Base-by-base conservation (phyloP, 495 filamentous ascomycete species). In the Copromyces sp. region DNA sequence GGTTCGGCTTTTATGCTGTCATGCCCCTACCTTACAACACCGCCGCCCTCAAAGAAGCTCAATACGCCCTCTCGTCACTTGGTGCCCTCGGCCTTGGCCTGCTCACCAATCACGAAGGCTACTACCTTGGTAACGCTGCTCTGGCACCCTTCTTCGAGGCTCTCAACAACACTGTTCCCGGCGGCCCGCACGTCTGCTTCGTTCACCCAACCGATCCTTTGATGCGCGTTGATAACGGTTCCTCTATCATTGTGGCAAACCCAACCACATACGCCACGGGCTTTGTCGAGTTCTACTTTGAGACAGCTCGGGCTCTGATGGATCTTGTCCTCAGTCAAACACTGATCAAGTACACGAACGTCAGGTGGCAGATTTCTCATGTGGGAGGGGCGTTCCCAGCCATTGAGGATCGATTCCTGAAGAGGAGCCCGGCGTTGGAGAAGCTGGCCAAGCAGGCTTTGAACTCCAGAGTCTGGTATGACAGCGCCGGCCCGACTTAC, bases 291-390 rank as follows among this genome's bases (percentile, higher is more conserved):
- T 72, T 44, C 20, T 72, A 72, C 45, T 72, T 70, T 41, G 70
- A 72, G 70, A 72, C 70, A n/a, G 70, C 47, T 16, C 44, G 70
- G 17, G 17, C 70, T 38, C 32, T 72, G 47, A 72, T 72, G 70
- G 70, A 72, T 59, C 45, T 72, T 9, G 61, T 37, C n/a, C 35
- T 72, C 35, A 68, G 47, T 1, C 71, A 42, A 24, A 72, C 71
- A 5, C 20, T 72, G 53, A 72, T 61, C n/a, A 69, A 72, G 20
- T 72, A 68, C 47, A 72, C 53, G 11, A 72, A 72, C 38, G 20
- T 68, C 45, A 68, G 40, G 38, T 72, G 41, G 38, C 24, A 29
- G 0, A 40, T 70, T 41, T 29, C 38, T 70, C 69, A 70, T 14
- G 38, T 39, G 11, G 69, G 69, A 5, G 69, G 69, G 41, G 69